Conservation (phyloP, 2,329 filamentous ascomycete species). For the Talaromyces verruculosus region DNA sequence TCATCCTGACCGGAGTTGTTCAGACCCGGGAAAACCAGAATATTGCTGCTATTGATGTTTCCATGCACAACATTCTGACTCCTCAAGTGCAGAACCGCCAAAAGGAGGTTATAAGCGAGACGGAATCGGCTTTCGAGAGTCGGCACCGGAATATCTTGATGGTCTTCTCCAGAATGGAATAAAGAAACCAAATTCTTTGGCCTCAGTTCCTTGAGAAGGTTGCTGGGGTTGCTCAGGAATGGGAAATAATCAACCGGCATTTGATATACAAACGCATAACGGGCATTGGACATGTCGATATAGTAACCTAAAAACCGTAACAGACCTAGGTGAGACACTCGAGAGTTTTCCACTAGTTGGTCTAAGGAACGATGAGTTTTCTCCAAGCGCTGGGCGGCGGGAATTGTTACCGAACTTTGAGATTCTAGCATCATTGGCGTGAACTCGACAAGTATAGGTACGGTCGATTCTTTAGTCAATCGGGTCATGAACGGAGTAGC, state of each 20-base stretch:
- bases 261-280: constrained; percentile 62
- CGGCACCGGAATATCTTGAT: constrained; percentile 46
- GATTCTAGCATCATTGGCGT: constrained; percentile 42
- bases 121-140: constrained; percentile 63
- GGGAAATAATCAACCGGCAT: constrained; percentile 53
- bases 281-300: constrained; percentile 57
- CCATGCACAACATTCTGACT: constrained; percentile 59
- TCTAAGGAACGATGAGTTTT: constrained; percentile 41
- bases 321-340: constrained; percentile 43
- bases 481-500: constrained; percentile 36
- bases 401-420: constrained; percentile 31
- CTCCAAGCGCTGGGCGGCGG: constrained; percentile 35
- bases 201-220: constrained; percentile 38
- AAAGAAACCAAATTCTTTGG: constrained; percentile 46
- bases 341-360: constrained; percentile 43
- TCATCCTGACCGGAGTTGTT: constrained; percentile 37
- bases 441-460: constrained; percentile 45
- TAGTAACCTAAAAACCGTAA: constrained; percentile 53
- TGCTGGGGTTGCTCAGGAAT: constrained; percentile 43
- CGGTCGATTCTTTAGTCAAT: constrained; percentile 36
- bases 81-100: constrained; percentile 58
- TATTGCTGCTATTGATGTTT: constrained; percentile 65
- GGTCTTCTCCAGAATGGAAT: constrained; percentile 44
- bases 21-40: constrained; percentile 55
- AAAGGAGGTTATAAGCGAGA: constrained; percentile 59